A percentile compares a stretch with the other conserved stretches of the same genome.
phyloP scores from a whole-genome alignment of 495 filamentous ascomycete species.

The Bacidia gigantensis region DNA sequence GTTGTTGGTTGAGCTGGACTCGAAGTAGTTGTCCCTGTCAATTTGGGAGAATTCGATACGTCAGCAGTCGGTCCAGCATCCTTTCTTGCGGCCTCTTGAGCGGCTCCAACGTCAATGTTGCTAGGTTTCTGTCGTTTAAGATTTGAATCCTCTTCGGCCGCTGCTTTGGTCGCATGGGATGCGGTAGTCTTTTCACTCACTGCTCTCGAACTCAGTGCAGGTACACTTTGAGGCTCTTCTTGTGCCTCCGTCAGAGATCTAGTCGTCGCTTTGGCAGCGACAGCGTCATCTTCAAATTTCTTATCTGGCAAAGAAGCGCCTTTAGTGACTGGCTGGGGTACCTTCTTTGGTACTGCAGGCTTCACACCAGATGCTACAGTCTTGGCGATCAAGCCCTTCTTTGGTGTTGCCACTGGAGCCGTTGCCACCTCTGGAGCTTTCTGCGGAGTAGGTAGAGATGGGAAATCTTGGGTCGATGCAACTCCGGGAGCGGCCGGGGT shows the following conservation, averaged over 20 bases:
- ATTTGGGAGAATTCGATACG: slow-evolving; percentile 14
- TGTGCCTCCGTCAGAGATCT: not conserved
- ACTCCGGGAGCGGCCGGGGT: slow-evolving; percentile 14
- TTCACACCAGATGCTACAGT: slow-evolving; percentile 1
- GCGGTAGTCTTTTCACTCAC: not conserved
- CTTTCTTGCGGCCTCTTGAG: slow-evolving; percentile 27
- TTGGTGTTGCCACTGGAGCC: not conserved
- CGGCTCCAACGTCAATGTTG: slow-evolving; percentile 50
- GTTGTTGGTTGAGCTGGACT: slow-evolving; percentile 27
- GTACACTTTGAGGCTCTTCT: not conserved
- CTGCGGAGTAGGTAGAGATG: slow-evolving; percentile 33
- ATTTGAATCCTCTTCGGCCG: slow-evolving; percentile 15
- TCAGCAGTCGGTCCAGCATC: slow-evolving; percentile 23
- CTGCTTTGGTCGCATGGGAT: not conserved
- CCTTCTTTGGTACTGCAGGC: slow-evolving; percentile 3
- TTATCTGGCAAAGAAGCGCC: slow-evolving; percentile 8
- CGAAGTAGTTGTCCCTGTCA: not conserved
- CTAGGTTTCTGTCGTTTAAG: slow-evolving; percentile 45
- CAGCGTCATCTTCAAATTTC: not conserved
- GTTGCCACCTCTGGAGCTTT: slow-evolving; percentile 1
- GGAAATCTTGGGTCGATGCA: slow-evolving; percentile 34
- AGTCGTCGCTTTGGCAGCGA: not conserved
- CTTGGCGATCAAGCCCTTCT: slow-evolving; percentile 1
- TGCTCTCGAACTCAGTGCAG: not conserved
- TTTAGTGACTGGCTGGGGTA: slow-evolving; percentile 18